Evolutionary conservation across 441 rosid species (phyloP).

Genomic region (Geranium incanum): DNA sequence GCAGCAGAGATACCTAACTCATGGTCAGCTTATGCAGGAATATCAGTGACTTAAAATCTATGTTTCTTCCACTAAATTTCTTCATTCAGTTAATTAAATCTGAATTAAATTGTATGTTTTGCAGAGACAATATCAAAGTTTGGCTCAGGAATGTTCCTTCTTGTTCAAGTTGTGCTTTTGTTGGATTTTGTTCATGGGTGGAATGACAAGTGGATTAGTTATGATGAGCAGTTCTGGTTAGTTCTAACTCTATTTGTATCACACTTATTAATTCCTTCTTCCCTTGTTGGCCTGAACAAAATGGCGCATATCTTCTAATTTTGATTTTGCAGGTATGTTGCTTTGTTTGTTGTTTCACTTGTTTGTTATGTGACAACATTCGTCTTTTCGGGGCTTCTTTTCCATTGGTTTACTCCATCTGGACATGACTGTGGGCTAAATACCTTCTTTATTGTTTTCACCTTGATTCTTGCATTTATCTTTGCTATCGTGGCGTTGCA

Average conservation of each 20-base stretch:
- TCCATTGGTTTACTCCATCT: slow-evolving; percentile 94
- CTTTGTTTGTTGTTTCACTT: slow-evolving; percentile 69
- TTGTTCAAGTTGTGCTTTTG: slow-evolving; percentile 85
- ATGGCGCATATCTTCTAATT: slow-evolving; percentile 2
- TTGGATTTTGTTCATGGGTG: slow-evolving; percentile 78
- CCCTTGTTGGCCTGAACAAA: not conserved
- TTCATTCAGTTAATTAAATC: not conserved
- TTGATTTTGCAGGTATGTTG: slow-evolving; percentile 54
- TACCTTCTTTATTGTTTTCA: slow-evolving; percentile 80
- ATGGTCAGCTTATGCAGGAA: not conserved
- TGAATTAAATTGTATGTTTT: slow-evolving; percentile 18
- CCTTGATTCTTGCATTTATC: slow-evolving; percentile 72
- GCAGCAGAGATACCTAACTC: not conserved
- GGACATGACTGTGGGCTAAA: slow-evolving; percentile 91
- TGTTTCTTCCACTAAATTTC: not conserved
- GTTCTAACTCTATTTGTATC: slow-evolving; percentile 19
- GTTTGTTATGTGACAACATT: slow-evolving; percentile 80
- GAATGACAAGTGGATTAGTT: slow-evolving; percentile 97
- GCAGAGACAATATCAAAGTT: slow-evolving; percentile 76
- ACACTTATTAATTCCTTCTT: not conserved
- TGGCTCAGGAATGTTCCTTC: slow-evolving; percentile 81
- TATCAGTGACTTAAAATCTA: not conserved
- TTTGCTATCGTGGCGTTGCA: slow-evolving; percentile 68
- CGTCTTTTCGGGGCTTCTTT: slow-evolving; percentile 66
- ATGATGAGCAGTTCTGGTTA: slow-evolving; percentile 91